Evolutionary conservation across 2,329 filamentous ascomycete species (phyloP), one percentile per base, ranked within the genome.

Genomic region (Trichophyton equinum): DNA sequence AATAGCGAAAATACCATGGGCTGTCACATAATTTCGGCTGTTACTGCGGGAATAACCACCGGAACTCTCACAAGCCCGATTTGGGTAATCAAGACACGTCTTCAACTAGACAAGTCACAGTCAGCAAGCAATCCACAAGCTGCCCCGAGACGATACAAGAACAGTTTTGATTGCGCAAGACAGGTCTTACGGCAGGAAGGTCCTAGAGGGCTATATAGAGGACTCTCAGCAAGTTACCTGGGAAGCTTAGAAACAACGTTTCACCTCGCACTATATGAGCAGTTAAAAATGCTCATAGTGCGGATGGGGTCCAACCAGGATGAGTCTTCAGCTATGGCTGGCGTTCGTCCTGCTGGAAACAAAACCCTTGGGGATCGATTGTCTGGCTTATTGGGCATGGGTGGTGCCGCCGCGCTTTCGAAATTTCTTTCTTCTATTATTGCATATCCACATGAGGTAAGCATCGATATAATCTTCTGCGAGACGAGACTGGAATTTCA

Each of bases 1-100:
- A 49, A 59, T 18, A 47, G 44, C 60, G 61, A 68, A 20, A 92
- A 74, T 70, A 82, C 66, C 84, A 86, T 57, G 71, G 85, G 67
- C 83, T 91, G 96, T 8, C 90, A 96, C 72, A 79, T 95, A 8
- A 77, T 82, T 55, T 86, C 90, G 1, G 91, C 88, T 4, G 84
- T 88, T 1, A 79, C 81, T 15, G 91, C 91, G 0, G 91, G 91
- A 1, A 82, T 96, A 47, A 85, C 86, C 5, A 96, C 92, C 0
- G 89, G 89, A 56, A 96, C 92, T 0, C 89, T 87, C 22, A 97
- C 91, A 40, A 96, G 96, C 74, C 91, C 91, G 1, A 96, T 97
- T 69, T 97, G 91, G 91, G 82, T 97, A 64, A 85, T 97, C 70
- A 97, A 97, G 80, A 97, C 91, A 44, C 81, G 91, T 38, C 73